These are phyloP conservation scores for Gaultheria prostrata DNA, from an alignment of 148 eudicot species.

Conservation along the genomic window DNA sequence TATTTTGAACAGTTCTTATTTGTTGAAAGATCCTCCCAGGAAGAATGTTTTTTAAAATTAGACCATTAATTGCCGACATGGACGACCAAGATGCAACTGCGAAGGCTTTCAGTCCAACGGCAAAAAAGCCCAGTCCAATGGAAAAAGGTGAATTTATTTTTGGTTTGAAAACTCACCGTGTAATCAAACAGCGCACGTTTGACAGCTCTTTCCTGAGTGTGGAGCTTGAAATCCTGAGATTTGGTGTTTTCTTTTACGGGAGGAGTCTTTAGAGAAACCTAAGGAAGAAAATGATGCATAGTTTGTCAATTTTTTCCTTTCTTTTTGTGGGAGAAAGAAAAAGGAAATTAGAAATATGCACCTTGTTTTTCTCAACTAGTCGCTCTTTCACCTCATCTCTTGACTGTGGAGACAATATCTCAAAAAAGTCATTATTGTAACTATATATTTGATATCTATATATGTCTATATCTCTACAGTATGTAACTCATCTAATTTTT, in stretches of 20 bases:
- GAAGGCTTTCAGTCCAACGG: too few relatives aligned
- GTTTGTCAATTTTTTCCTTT: background rate
- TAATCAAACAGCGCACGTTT: slow-evolving; percentile 62
- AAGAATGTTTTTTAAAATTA: too few relatives aligned
- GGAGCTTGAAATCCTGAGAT: slow-evolving; percentile 58
- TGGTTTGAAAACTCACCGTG: slow-evolving; percentile 41
- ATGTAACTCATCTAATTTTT: too few relatives aligned
- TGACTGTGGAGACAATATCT: slow-evolving; percentile 7
- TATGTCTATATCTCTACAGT: too few relatives aligned
- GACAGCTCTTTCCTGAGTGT: slow-evolving; percentile 66
- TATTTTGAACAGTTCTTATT: too few relatives aligned
- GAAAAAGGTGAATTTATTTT: background rate
- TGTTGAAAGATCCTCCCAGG: too few relatives aligned
- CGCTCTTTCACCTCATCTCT: slow-evolving; percentile 19
- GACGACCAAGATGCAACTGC: too few relatives aligned
- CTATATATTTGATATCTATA: background rate
- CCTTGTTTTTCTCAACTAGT: background rate
- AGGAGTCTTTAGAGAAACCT: slow-evolving; percentile 36
- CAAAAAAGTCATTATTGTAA: background rate
- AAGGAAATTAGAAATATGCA: background rate
- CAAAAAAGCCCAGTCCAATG: too few relatives aligned
- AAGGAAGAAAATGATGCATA: background rate
- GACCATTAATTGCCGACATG: too few relatives aligned
- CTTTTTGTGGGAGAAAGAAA: background rate
- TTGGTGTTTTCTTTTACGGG: slow-evolving; percentile 52